Conservation (phyloP, 2,329 filamentous ascomycete species). For the Cercospora citrullina region DNA sequence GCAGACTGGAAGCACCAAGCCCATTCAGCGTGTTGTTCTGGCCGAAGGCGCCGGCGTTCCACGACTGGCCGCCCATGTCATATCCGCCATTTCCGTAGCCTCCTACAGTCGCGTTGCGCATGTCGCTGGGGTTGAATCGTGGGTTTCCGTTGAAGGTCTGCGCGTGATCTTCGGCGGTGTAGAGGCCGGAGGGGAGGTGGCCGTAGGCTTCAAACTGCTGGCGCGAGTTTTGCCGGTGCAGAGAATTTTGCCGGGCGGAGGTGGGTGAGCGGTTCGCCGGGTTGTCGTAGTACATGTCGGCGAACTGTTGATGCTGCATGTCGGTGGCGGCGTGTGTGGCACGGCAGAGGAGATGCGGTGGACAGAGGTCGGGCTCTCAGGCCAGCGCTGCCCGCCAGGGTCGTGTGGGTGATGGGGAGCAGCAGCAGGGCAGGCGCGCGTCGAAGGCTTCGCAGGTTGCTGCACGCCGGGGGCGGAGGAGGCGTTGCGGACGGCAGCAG, state of each 20-base stretch:
- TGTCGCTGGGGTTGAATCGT: constrained; percentile 55
- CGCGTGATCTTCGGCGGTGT: constrained; percentile 66
- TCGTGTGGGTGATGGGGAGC: not conserved
- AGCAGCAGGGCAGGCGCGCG: not conserved
- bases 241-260: constrained; percentile 64
- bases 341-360: constrained; percentile 15
- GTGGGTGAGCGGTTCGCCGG: constrained; percentile 66
- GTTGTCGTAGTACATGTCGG: constrained; percentile 74
- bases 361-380: not conserved
- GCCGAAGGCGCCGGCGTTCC: constrained; percentile 74
- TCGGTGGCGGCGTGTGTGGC: constrained; percentile 15
- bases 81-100: constrained; percentile 66
- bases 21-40: constrained; percentile 60
- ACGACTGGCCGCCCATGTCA: constrained; percentile 71
- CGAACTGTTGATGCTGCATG: constrained; percentile 38
- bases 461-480: not conserved
- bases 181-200: constrained; percentile 66
- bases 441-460: not conserved
- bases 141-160: constrained; percentile 51
- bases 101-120: constrained; percentile 57
- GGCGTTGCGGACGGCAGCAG: not conserved
- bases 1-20: constrained; percentile 29
- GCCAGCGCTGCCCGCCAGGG: not conserved
- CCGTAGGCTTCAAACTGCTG: constrained; percentile 71
- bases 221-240: constrained; percentile 72